Evolutionary conservation across 352 stramenopile species (phyloP).

Genomic region (Phytophthora sansomeana): DNA sequence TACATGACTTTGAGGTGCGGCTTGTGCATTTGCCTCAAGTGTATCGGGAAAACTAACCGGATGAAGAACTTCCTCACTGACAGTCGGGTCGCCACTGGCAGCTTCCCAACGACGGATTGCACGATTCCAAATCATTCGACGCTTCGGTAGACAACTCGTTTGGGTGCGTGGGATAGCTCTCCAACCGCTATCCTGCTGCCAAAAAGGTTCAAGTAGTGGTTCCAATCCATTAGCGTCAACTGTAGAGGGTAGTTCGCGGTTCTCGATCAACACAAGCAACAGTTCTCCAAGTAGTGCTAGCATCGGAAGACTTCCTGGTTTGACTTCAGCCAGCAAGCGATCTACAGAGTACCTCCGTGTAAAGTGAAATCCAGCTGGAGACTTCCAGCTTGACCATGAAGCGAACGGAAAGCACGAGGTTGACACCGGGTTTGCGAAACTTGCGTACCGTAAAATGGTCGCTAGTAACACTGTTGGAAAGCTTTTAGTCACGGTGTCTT

Average conservation of each 20-base stretch:
- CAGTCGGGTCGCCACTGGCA: conserved; percentile 15
- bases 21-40: not conserved
- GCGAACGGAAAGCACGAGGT: conserved; percentile 8
- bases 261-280: conserved; percentile 54
- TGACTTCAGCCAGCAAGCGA: conserved; percentile 49
- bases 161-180: conserved; percentile 28
- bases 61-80: not conserved
- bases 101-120: conserved; percentile 64
- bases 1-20: not conserved
- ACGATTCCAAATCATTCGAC: conserved; percentile 72
- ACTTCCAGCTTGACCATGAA: conserved; percentile 35
- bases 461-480: conserved; percentile 60
- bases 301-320: conserved; percentile 39
- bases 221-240: conserved; percentile 49
- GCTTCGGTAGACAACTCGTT: conserved; percentile 37
- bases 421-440: conserved; percentile 34
- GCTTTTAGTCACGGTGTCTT: conserved; percentile 24
- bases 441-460: conserved; percentile 47
- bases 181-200: conserved; percentile 46
- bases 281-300: conserved; percentile 64
- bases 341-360: conserved; percentile 59
- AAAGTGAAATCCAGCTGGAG: conserved; percentile 48
- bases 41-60: not conserved
- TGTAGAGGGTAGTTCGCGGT: conserved; percentile 19
- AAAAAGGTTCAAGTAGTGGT: conserved; percentile 53